Evolutionary conservation across 768 basidiomycete species (phyloP), one percentile per base, ranked within the genome.

Genomic region (Termitomyces eurrhizus): DNA sequence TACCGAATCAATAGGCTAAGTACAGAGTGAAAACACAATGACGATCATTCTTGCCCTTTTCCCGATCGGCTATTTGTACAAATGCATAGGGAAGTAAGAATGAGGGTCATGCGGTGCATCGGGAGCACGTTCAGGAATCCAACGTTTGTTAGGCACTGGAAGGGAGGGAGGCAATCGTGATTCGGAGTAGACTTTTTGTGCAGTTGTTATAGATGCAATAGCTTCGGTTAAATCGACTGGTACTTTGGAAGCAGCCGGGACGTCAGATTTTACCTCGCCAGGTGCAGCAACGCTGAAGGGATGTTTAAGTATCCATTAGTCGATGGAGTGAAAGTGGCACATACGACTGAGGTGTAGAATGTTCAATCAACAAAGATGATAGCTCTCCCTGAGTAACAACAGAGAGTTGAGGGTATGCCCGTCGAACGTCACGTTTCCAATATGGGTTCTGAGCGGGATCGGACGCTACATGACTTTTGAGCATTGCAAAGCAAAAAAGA

Each of bases 341-440:
- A 65, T 77, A 93, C 92, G 83, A 75, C 70, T 78, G 80, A 33
- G 78, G 69, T 57, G 78, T 76, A 7, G 92, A 89, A 60, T 93
- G 91, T 58, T 94, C 85, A 61, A 96, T 84, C 49, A 98, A 81
- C 62, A 98, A 75, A 29, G 83, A 76, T 0, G 95, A 88, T 29
- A 97, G 77, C 67, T 95, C 88, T 6, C 83, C 70, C 76, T 98
- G 95, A 5, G 92, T 92, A 60, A 98, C 80, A 21, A 93, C 86
- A 3, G 93, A 95, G 33, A 94, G 86, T 66, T 89, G 92, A n/a
- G 95, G 93, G 74, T 95, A 97, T 39, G 86, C 86, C 55, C 95
- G 87, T 59, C 94, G 87, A 67, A 95, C 91, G 75, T 97, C 95
- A 62, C 95, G 91, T 75, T 96, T 96, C 88, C 90, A 95, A 81